Base-by-base conservation (phyloP, 2,329 filamentous ascomycete genomes). In the Cordyceps tenuipes region DNA sequence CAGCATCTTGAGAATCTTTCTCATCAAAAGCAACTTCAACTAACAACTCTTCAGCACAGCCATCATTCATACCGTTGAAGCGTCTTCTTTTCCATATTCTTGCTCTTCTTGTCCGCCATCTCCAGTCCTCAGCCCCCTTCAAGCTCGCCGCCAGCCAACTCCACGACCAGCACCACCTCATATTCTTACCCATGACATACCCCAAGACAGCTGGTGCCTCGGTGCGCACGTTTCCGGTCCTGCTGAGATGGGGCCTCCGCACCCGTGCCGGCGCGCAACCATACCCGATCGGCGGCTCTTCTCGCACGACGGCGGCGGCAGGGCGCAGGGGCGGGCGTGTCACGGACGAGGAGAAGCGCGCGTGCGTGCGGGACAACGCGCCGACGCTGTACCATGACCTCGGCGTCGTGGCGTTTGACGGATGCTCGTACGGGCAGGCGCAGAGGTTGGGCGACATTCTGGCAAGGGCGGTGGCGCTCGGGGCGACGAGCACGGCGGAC, bases 361-460 rank as follows among this genome's bases (percentile, higher is more conserved):
- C 44, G 12, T 57, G 55, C 34, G 55, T 57, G 5, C 21, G 21
- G 55, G 44, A 23, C n/a, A 49, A 48, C 13, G 44, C 46, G n/a
- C 7, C n/a, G 48, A 36, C 50, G 29, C 59, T 62, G 3, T 72
- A 72, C 54, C 64, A 71, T 21, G 71, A 73, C 51, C 64, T 72
- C 0, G 72, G 72, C 3, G 66, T 71, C 2, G 46, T 73, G 19
- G 66, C 68, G 13, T 73, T 66, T 56, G 66, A 67, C 5, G 71
- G 71, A 1, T 64, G 67, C 6, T 61, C 61, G 8, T 55, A 61
- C 2, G 3, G 9, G 15, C 66, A 72, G 59, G 63, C 66, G 1
- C 4, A 21, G 12, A 26, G 54, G 7, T 68, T 73, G 5, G 67
- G 63, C 7, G 48, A 62, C 10, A 43, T 73, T 0, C 49, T 73